Conservation (phyloP, 2,329 filamentous ascomycete species). For the Colletotrichum salicis region DNA sequence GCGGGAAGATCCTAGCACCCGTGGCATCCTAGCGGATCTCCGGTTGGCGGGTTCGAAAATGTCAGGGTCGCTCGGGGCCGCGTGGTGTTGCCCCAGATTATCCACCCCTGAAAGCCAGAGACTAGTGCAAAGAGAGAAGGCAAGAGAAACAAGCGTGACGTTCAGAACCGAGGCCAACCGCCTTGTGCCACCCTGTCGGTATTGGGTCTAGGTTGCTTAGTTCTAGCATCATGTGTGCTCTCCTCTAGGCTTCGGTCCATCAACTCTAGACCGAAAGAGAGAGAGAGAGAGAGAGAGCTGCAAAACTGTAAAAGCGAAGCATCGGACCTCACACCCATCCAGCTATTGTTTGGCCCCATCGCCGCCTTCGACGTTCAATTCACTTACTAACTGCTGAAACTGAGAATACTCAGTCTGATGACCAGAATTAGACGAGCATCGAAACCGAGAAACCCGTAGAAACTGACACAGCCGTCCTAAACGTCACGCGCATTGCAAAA, state of each 20-base stretch:
- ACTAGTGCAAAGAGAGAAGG: neutral
- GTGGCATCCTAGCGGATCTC: slow-evolving; percentile 23
- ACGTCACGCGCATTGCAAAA: neutral
- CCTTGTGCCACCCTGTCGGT: slow-evolving; percentile 15
- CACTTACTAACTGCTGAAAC: neutral
- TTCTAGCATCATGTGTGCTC: neutral
- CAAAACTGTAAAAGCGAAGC: neutral
- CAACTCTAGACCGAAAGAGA: too few species aligned
- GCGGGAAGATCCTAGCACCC: slow-evolving; percentile 31
- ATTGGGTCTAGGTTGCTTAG: neutral
- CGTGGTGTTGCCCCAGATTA: slow-evolving; percentile 32
- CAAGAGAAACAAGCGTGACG: neutral
- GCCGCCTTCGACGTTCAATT: neutral
- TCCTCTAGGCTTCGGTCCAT: neutral
- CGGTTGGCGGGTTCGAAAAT: slow-evolving; percentile 14
- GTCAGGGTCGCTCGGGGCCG: slow-evolving; percentile 3
- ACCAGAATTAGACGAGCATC: neutral
- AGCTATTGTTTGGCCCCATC: too few species aligned
- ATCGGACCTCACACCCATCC: neutral
- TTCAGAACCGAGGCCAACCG: slow-evolving; percentile 26
- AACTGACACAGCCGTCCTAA: neutral
- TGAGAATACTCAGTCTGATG: neutral
- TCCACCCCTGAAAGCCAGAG: slow-evolving; percentile 14
- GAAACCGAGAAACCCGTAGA: neutral
- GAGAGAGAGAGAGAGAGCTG: neutral